phyloP scores from a whole-genome alignment of 768 basidiomycete genomes.

The Termitomyces sp. region DNA sequence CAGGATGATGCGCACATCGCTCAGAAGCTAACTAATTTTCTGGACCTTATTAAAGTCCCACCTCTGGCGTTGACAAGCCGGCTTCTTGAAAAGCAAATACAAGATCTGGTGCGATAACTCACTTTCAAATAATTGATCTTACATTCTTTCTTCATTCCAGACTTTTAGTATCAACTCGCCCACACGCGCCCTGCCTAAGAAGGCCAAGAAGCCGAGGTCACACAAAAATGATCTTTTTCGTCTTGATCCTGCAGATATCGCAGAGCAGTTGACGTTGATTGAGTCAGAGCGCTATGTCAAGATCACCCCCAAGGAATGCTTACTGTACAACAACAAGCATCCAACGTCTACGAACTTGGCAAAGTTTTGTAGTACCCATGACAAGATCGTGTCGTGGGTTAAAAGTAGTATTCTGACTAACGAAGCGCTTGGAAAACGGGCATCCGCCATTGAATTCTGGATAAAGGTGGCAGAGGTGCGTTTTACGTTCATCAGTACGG shows the following conservation, averaged over 20 bases:
- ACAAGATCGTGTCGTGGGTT: constrained; percentile 65
- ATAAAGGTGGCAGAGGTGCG: constrained; percentile 73
- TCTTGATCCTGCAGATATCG: constrained; percentile 66
- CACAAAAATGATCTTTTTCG: constrained; percentile 61
- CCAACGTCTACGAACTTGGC: constrained; percentile 37
- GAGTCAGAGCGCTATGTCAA: constrained; percentile 69
- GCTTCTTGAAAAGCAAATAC: constrained; percentile 48
- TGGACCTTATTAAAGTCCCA: constrained; percentile 37
- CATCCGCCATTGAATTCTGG: constrained; percentile 67
- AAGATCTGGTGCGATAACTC: constrained; percentile 45
- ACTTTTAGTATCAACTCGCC: constrained; percentile 35
- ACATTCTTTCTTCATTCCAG: constrained; percentile 22
- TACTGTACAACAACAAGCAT: constrained; percentile 55
- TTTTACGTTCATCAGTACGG: neutral
- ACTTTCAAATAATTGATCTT: neutral
- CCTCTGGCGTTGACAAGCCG: constrained; percentile 42
- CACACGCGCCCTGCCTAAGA: constrained; percentile 22
- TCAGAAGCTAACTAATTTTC: constrained; percentile 52
- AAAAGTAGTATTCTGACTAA: constrained; percentile 55
- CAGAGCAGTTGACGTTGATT: constrained; percentile 77
- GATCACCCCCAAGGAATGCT: constrained; percentile 71
- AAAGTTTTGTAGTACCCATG: constrained; percentile 58
- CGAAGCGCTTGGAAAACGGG: constrained; percentile 48
- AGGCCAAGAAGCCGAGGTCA: constrained; percentile 44
- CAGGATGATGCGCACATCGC: constrained; percentile 65